A percentile compares a stretch with the other conserved stretches of the same genome.
phyloP scores from a whole-genome alignment of 768 basidiomycete species.

The Gloeostereum incarnatum region DNA sequence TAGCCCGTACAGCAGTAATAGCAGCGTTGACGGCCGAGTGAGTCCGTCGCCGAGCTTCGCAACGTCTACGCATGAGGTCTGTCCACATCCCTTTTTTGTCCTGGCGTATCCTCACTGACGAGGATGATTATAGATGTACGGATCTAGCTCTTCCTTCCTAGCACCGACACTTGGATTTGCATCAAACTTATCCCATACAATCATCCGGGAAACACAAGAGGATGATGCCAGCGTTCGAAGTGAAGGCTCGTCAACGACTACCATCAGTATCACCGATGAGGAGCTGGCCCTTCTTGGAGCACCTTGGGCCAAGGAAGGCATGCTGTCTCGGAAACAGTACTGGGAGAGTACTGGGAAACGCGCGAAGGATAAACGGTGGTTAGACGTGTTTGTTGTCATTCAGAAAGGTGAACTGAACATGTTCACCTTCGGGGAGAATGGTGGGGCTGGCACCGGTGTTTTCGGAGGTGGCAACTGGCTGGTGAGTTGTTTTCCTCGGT shows the following conservation, averaged over 20 bases:
- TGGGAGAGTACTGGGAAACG: slow-evolving; percentile 82
- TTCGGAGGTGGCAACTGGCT: slow-evolving; percentile 99
- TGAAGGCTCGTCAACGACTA: slow-evolving; percentile 55
- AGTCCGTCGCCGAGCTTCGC: slow-evolving; percentile 94
- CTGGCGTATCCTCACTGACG: no score
- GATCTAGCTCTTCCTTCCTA: slow-evolving; percentile 60
- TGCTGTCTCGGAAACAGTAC: slow-evolving; percentile 91
- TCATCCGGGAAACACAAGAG: slow-evolving; percentile 91
- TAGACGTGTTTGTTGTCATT: slow-evolving; percentile 93
- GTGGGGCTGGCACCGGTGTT: slow-evolving; percentile 47
- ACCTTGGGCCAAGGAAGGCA: slow-evolving; percentile 99
- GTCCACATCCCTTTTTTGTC: slow-evolving; percentile 6
- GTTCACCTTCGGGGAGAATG: slow-evolving; percentile 86
- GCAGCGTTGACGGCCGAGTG: slow-evolving; percentile 78
- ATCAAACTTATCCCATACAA: slow-evolving; percentile 90
- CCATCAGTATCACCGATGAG: slow-evolving; percentile 87
- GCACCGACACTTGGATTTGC: slow-evolving; percentile 93
- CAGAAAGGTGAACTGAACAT: slow-evolving; percentile 91
- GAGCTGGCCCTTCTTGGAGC: slow-evolving; percentile 91
- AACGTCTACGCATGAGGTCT: slow-evolving; percentile 78
- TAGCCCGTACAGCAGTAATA: slow-evolving; percentile 81
- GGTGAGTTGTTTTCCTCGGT: slow-evolving; percentile 38
- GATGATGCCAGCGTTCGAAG: slow-evolving; percentile 72
- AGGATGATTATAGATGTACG: no score
- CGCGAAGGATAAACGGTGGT: slow-evolving; percentile 85